A percentile compares a stretch with the other conserved stretches of the same genome.
phyloP scores from a whole-genome alignment of 2,329 filamentous ascomycete genomes.

The Phaeomoniella chlamydospora region DNA sequence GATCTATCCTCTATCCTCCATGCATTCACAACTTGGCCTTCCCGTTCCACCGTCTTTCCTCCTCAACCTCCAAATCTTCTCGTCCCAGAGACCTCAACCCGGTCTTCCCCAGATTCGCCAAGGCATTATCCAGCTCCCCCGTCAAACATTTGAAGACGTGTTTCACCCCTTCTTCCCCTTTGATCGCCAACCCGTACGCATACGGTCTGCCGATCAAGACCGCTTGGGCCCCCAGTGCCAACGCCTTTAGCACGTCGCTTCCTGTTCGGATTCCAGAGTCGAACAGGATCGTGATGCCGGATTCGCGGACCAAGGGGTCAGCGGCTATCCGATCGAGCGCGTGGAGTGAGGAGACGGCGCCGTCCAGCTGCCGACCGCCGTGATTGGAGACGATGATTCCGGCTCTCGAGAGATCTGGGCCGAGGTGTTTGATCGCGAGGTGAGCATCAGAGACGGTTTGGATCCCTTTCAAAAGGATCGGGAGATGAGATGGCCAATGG shows the following conservation, averaged over 20 bases:
- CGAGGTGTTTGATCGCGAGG: constrained; percentile 24
- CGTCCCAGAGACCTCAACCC: constrained; percentile 9
- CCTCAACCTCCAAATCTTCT: constrained; percentile 8
- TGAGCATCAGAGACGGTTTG: constrained; percentile 34
- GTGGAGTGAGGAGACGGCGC: constrained; percentile 34
- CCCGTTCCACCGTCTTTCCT: neutral
- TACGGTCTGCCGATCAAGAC: constrained; percentile 42
- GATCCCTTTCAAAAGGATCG: constrained; percentile 49
- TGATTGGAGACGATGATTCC: constrained; percentile 39
- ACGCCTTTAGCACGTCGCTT: constrained; percentile 35
- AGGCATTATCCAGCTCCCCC: constrained; percentile 23
- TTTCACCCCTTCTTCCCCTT: constrained; percentile 37
- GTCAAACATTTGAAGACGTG: constrained; percentile 35
- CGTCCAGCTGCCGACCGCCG: constrained; percentile 36
- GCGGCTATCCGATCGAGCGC: constrained; percentile 47
- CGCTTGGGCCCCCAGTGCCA: constrained; percentile 40
- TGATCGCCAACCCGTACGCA: constrained; percentile 43
- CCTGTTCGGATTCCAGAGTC: constrained; percentile 36
- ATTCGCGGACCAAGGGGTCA: constrained; percentile 19
- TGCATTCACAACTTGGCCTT: neutral
- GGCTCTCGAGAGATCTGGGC: constrained; percentile 28
- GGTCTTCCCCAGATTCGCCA: constrained; percentile 12
- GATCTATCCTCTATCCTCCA: too few species aligned
- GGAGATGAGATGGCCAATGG: constrained; percentile 48
- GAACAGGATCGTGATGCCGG: constrained; percentile 29